Base-by-base conservation (phyloP, 257 asterid species). In the Penstemon davidsonii region DNA sequence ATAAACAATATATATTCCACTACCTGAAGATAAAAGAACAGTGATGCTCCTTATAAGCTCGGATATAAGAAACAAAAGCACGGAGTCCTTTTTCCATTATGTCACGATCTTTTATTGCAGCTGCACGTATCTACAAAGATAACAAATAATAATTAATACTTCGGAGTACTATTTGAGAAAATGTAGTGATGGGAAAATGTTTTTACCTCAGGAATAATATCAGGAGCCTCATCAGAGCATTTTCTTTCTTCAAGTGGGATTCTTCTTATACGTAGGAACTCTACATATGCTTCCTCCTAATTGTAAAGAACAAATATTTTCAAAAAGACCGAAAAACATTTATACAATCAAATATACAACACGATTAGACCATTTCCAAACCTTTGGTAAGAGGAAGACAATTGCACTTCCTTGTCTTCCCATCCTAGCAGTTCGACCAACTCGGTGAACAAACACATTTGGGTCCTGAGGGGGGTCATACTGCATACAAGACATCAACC, bases 381-480 rank as follows among this genome's bases (percentile, higher is more conserved):
- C 99, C 99, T 90, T 85, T 50, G 96, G 97, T 77, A 89, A 77
- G 62, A 93, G 76, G 73, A 90, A 93, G 60, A 88, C 91, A 67
- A 87, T 76, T 11, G 95, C 96, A 80, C 77, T 82, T 64, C 99
- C 97, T 82, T 88, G 85, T 44, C 96, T 86, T 50, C 99, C 99
- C 92, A 93, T 63, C 75, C 97, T 82, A 67, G 99, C 99, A 42
- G 97, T 93, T 85, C 99, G 85, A 59, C 99, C 99, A 81, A 87
- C 99, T 83, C 97, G 84, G 78, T 93, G 99, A 67, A 93, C 63
- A 60, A 93, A 93, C 76, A 93, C 88, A 76, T 88, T 79, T 55
- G 97, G 97, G 78, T 93, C 97, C 79, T 90, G 97, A 66, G 97
- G 97, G 60, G 96, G 99, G 15, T 93, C 99, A 74, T 84, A 88